A percentile compares a stretch with the other conserved stretches of the same genome.
phyloP scores from a whole-genome alignment of 352 stramenopile species.

The Phytophthora pisi region DNA sequence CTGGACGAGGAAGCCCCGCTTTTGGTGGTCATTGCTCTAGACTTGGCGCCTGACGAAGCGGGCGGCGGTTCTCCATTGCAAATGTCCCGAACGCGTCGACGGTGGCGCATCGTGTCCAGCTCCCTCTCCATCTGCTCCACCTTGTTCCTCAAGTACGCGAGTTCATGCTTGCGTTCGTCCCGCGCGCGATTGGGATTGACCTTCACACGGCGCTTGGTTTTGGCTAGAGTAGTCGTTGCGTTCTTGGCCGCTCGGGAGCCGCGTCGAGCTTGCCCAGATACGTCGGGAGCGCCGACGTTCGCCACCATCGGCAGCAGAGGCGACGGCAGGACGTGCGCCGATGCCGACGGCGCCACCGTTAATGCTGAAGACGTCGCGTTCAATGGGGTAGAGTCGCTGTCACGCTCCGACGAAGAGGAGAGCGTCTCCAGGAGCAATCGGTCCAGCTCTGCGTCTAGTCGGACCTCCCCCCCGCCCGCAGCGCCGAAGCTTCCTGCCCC shows the following conservation, averaged over 20 bases:
- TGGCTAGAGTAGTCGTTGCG: conserved; percentile 19
- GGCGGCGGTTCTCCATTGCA: conserved; percentile 13
- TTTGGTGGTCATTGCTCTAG: conserved; percentile 9
- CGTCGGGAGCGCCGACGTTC: conserved; percentile 8
- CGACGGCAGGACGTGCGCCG: conserved; percentile 8
- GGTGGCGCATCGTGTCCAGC: conserved; percentile 26
- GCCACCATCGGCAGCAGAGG: conserved; percentile 12
- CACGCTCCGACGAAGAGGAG: conserved; percentile 27
- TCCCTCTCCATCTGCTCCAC: conserved; percentile 42
- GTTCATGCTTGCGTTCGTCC: conserved; percentile 40
- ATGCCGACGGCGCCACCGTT: not conserved
- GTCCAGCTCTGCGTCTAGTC: conserved; percentile 31
- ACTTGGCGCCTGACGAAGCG: not conserved
- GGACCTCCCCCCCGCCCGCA: conserved; percentile 14
- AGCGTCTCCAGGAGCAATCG: conserved; percentile 34
- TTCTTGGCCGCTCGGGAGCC: conserved; percentile 10
- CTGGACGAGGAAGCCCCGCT: conserved; percentile 5
- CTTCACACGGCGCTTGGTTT: conserved; percentile 35
- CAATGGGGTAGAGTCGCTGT: conserved; percentile 8
- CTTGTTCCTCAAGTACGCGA: conserved; percentile 40
- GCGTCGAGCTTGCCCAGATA: conserved; percentile 6
- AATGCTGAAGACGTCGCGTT: conserved; percentile 1
- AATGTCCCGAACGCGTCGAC: conserved; percentile 11
- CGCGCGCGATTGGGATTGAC: conserved; percentile 41
- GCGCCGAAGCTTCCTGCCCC: conserved; percentile 1